A percentile compares a stretch with the other conserved stretches of the same genome.
Evolutionary conservation across 2,329 filamentous ascomycete genomes (phyloP).

Genomic region (Calonectria pseudoreteaudii): DNA sequence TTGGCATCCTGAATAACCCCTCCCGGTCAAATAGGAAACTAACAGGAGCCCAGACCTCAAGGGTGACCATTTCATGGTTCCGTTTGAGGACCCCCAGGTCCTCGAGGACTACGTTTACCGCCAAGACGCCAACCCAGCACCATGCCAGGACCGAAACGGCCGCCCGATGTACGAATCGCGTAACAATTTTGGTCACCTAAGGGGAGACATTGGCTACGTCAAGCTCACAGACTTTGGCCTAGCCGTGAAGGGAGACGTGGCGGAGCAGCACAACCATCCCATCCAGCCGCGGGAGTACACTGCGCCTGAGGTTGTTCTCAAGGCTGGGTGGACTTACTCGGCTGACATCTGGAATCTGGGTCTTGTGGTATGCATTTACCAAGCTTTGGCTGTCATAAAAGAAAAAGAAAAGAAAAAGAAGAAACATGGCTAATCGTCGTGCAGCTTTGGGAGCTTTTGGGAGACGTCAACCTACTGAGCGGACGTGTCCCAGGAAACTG

Average conservation of each 20-base stretch:
- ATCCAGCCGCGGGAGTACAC: slow-evolving; percentile 47
- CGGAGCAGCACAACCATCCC: slow-evolving; percentile 34
- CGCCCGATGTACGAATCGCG: slow-evolving; percentile 40
- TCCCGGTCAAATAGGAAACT: background rate
- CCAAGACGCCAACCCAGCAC: slow-evolving; percentile 39
- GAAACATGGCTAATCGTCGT: slow-evolving; percentile 6
- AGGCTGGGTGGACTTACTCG: slow-evolving; percentile 46
- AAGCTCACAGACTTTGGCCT: slow-evolving; percentile 46
- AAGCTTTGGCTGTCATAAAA: background rate
- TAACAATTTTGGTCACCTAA: slow-evolving; percentile 38
- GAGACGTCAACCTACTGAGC: slow-evolving; percentile 43
- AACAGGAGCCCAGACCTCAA: slow-evolving; percentile 34
- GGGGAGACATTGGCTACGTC: slow-evolving; percentile 38
- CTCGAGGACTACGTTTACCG: slow-evolving; percentile 38
- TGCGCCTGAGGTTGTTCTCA: slow-evolving; percentile 47
- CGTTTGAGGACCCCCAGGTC: slow-evolving; percentile 38
- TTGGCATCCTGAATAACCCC: background rate
- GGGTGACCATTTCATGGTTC: slow-evolving; percentile 42
- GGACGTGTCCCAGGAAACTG: slow-evolving; percentile 29
- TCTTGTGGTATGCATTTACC: slow-evolving; percentile 38
- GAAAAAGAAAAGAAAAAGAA: too few species aligned
- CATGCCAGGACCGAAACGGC: slow-evolving; percentile 35
- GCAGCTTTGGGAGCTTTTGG: slow-evolving; percentile 45
- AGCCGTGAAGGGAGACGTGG: slow-evolving; percentile 39
- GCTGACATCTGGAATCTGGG: slow-evolving; percentile 48